phyloP scores from a whole-genome alignment of 371 early-diverging fungal species.

The Actinomucor elegans region DNA sequence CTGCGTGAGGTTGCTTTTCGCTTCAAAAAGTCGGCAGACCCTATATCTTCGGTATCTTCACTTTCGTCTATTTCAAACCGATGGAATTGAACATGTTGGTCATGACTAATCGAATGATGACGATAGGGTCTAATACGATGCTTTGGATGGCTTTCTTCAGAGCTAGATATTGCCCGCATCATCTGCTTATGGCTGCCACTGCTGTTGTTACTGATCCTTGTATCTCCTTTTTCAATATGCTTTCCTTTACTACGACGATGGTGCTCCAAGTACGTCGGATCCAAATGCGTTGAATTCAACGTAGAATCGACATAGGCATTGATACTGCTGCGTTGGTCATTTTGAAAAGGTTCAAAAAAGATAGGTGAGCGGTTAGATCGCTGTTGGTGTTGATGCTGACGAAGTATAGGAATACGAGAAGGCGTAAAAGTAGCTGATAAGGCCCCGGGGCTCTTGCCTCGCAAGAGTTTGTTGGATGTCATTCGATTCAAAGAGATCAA shows the following conservation, averaged over 20 bases:
- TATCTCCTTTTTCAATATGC: neutral
- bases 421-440: conserved; percentile 32
- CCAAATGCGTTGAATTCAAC: no score
- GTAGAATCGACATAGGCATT: no score
- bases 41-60: neutral
- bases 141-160: no score
- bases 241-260: neutral
- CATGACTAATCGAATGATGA: conserved; percentile 21
- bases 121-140: conserved; percentile 2
- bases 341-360: neutral
- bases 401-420: conserved; percentile 33
- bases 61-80: neutral
- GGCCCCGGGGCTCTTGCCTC: conserved; percentile 23
- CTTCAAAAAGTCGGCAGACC: neutral
- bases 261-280: neutral
- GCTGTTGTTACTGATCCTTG: neutral
- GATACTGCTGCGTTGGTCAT: neutral
- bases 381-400: neutral
- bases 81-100: conserved; percentile 3
- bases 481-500: conserved; percentile 4
- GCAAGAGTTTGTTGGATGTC: conserved; percentile 13
- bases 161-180: no score
- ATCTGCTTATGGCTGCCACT: no score
- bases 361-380: neutral
- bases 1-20: conserved; percentile 6